A percentile compares a stretch with the other conserved stretches of the same genome.
These are phyloP conservation scores for Fistulifera pelliculosa DNA, from an alignment of 108 stramenopile species.

Conservation along the genomic window DNA sequence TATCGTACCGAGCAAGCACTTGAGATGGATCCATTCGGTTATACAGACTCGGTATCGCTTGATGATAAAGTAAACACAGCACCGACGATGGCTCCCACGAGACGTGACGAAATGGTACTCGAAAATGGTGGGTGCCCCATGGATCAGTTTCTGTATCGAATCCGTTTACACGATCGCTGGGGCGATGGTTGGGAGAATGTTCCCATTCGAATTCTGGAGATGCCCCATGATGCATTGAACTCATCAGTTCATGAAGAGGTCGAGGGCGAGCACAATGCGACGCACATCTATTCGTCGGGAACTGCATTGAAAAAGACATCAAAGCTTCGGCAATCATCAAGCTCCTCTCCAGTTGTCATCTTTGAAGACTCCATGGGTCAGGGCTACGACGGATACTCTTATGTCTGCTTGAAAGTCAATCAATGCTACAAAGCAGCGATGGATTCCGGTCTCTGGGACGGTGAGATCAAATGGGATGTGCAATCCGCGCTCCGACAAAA, in stretches of 20 bases:
- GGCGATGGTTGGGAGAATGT: slow-evolving; percentile 1
- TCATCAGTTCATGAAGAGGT: background rate
- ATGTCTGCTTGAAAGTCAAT: background rate
- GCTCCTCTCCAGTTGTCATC: background rate
- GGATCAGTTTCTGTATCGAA: background rate
- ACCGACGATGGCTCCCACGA: slow-evolving; percentile 1
- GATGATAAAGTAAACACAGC: background rate
- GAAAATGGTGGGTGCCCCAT: slow-evolving; percentile 2
- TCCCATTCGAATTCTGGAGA: background rate
- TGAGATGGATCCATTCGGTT: background rate
- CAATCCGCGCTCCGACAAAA: background rate
- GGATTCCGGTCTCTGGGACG: background rate
- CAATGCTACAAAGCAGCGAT: background rate
- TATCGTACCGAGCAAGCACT: background rate
- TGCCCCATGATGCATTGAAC: background rate
- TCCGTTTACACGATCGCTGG: slow-evolving; percentile 1
- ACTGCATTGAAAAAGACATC: background rate
- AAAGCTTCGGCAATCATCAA: background rate
- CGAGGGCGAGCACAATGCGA: too few species aligned
- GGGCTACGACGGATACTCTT: background rate
- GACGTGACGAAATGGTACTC: background rate
- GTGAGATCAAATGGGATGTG: background rate
- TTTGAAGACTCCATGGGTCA: background rate
- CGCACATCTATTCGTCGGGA: background rate
- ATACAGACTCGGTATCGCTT: background rate